Evolutionary conservation across 192 early-diverging fungal genomes (phyloP).

Genomic region (Coemansia sp.): DNA sequence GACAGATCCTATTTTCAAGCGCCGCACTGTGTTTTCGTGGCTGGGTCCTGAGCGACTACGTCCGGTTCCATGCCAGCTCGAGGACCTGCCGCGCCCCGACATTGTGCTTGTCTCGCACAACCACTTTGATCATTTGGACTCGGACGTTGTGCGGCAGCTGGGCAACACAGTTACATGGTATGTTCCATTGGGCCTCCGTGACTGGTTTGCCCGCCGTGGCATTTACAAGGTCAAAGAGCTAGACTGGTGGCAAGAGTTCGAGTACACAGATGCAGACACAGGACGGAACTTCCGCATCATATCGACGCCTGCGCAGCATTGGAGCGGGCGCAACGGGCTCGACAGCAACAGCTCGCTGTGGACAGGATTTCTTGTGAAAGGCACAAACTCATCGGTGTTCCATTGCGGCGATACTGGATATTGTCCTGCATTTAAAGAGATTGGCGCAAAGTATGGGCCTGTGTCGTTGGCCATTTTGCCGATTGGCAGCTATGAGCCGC

Average conservation of each 20-base stretch:
- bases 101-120: constrained; percentile 82
- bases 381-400: constrained; percentile 26
- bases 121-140: constrained; percentile 87
- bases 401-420: constrained; percentile 79
- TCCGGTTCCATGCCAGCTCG: constrained; percentile 64
- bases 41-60: constrained; percentile 67
- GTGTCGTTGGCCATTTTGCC: constrained; percentile 75
- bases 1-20: constrained; percentile 72
- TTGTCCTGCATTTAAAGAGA: constrained; percentile 83
- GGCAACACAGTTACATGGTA: constrained; percentile 61
- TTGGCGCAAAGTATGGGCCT: constrained; percentile 67
- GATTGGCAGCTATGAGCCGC: constrained; percentile 82
- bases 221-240: constrained; percentile 61
- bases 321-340: constrained; percentile 56
- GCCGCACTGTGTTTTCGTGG: constrained; percentile 69
- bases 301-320: constrained; percentile 62
- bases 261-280: constrained; percentile 8
- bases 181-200: constrained; percentile 76
- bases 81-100: constrained; percentile 69
- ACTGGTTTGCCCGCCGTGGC: constrained; percentile 60
- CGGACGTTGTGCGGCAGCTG: constrained; percentile 60
- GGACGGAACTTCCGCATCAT: constrained; percentile 19
- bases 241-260: constrained; percentile 75
- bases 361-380: constrained; percentile 65
- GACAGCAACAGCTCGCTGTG: constrained; percentile 80